These are phyloP conservation scores for Boletus huronensis DNA, from an alignment of 768 basidiomycete species.

Conservation along the genomic window DNA sequence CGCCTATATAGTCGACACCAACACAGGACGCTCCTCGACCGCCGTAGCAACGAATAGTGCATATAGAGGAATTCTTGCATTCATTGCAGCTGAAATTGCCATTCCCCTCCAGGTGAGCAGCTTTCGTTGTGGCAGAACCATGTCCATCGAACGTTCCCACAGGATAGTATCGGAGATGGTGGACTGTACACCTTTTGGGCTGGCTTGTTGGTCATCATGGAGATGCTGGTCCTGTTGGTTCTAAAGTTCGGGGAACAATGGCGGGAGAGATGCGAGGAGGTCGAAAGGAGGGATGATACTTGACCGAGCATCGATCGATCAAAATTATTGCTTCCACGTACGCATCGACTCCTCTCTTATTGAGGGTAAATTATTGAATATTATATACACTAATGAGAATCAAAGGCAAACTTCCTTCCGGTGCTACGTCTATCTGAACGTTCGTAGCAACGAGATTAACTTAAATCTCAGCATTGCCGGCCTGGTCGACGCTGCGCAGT, in stretches of 20 bases:
- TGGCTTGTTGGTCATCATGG: conserved; percentile 50
- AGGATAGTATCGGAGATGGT: conserved; percentile 29
- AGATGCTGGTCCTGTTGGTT: conserved; percentile 54
- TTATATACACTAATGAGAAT: not conserved
- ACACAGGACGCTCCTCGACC: conserved; percentile 73
- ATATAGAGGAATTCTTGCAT: conserved; percentile 67
- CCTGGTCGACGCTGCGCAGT: conserved; percentile 49
- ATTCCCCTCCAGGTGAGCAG: conserved; percentile 57
- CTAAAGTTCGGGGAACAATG: conserved; percentile 56
- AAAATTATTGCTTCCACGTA: too few relatives aligned
- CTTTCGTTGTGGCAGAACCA: not conserved
- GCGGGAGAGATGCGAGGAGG: conserved; percentile 49
- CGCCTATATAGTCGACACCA: conserved; percentile 86
- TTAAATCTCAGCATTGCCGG: conserved; percentile 49
- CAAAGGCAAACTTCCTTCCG: not conserved
- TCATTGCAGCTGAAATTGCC: conserved; percentile 70
- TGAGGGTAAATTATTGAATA: conserved; percentile 2
- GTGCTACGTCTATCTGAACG: not conserved
- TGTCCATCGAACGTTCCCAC: not conserved
- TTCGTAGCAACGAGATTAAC: not conserved
- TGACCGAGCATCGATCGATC: not conserved
- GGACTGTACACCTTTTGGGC: conserved; percentile 40
- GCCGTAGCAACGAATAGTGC: conserved; percentile 75
- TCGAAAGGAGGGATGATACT: conserved; percentile 31
- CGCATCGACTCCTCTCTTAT: not conserved